Conservation (phyloP, 495 filamentous ascomycete genomes). For the Daldinia vernicosa region DNA sequence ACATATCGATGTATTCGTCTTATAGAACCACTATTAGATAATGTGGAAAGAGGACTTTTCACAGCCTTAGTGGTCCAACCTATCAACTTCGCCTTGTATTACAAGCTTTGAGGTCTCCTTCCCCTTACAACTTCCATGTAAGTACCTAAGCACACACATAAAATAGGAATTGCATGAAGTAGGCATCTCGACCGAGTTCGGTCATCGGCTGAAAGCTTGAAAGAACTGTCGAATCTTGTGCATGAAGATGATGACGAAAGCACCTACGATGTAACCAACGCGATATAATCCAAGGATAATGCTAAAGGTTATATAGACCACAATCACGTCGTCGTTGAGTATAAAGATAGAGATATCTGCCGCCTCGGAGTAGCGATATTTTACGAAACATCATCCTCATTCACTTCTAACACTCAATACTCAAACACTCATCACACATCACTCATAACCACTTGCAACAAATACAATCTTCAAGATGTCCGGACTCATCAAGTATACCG, state of each 20-base stretch:
- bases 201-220: not conserved
- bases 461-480: constrained; percentile 19
- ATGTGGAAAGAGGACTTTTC: not conserved
- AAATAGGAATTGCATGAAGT: not conserved
- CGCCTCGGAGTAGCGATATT: not conserved
- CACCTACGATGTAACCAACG: not conserved
- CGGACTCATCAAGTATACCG: constrained; percentile 25
- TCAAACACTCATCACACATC: not conserved
- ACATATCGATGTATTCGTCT: not conserved
- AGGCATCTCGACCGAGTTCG: constrained; percentile 2
- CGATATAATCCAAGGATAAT: not conserved
- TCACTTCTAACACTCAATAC: not conserved
- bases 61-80: not conserved
- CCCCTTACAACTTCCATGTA: not conserved
- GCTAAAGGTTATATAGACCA: not conserved
- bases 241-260: not conserved
- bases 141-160: not conserved
- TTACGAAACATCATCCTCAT: not conserved
- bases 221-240: not conserved
- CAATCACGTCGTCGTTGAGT: not conserved
- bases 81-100: not conserved
- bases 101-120: not conserved
- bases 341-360: not conserved
- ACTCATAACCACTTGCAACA: not conserved
- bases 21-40: not conserved